A percentile compares a stretch with the other conserved stretches of the same genome.
These are phyloP conservation scores for Hemisphaericaspora lyxosophila DNA, from an alignment of 1,139 yeast genomes.

Conservation along the genomic window DNA sequence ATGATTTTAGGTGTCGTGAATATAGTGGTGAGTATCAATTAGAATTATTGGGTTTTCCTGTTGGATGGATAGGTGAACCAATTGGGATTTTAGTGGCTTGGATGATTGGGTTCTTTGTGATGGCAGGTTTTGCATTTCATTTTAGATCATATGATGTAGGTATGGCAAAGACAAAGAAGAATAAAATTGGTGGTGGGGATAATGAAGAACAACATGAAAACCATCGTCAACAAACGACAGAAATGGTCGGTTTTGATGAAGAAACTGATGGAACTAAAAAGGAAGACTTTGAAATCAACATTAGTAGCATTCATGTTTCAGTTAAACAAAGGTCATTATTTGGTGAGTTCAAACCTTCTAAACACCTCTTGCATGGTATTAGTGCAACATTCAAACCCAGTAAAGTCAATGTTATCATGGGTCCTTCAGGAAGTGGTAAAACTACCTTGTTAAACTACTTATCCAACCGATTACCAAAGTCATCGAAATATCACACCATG, in stretches of 20 bases:
- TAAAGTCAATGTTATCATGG: conserved; percentile 71
- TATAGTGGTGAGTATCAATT: conserved; percentile 55
- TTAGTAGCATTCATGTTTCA: conserved; percentile 22
- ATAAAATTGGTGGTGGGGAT: conserved; percentile 30
- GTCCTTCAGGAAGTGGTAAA: conserved; percentile 83
- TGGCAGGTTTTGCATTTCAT: conserved; percentile 44
- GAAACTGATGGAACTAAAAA: background rate
- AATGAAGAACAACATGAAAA: conserved; percentile 17
- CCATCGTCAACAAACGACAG: background rate
- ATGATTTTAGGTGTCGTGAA: conserved; percentile 27
- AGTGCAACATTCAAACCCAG: conserved; percentile 56
- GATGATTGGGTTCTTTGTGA: conserved; percentile 50
- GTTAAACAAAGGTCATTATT: conserved; percentile 15
- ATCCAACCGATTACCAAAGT: conserved; percentile 57
- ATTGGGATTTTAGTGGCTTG: conserved; percentile 56
- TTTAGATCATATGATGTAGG: conserved; percentile 50
- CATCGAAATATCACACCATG: conserved; percentile 18
- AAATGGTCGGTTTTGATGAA: background rate
- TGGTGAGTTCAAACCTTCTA: conserved; percentile 7
- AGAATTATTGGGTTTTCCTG: conserved; percentile 54
- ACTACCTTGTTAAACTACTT: conserved; percentile 64
- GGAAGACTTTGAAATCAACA: conserved; percentile 15
- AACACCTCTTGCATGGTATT: conserved; percentile 39
- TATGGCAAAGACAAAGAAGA: conserved; percentile 40
- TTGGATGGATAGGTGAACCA: conserved; percentile 64